A percentile compares a stretch with the other conserved stretches of the same genome.
phyloP scores from a whole-genome alignment of 352 stramenopile genomes.

The Phytophthora palmivora region DNA sequence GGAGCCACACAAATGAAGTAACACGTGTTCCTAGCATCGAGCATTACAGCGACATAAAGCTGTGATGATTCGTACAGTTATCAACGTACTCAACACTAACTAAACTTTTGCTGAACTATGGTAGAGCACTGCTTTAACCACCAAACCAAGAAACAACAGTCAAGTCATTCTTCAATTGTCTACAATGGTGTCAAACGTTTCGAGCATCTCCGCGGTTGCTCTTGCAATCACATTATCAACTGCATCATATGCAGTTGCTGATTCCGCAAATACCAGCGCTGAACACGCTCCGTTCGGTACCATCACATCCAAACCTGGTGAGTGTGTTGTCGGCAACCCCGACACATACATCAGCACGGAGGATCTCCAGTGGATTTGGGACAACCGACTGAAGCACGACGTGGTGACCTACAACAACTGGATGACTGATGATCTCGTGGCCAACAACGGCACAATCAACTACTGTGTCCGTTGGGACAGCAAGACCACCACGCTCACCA shows the following conservation, averaged over 20 bases:
- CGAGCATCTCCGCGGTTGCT: too few species aligned
- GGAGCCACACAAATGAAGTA: too few species aligned
- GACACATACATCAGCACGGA: slow-evolving; percentile 24
- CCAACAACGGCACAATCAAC: slow-evolving; percentile 38
- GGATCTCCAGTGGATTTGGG: slow-evolving; percentile 29
- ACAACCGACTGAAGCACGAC: slow-evolving; percentile 20
- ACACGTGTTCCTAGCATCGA: too few species aligned
- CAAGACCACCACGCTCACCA: slow-evolving; percentile 40
- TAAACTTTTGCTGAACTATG: too few species aligned
- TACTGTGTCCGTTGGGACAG: slow-evolving; percentile 57
- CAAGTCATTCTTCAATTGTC: too few species aligned
- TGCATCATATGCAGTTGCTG: neutral
- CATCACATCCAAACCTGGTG: slow-evolving; percentile 24
- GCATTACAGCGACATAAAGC: too few species aligned
- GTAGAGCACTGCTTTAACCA: too few species aligned
- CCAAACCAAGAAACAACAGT: too few species aligned
- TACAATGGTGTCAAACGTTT: too few species aligned
- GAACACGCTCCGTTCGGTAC: slow-evolving; percentile 28
- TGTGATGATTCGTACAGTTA: too few species aligned
- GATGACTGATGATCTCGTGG: slow-evolving; percentile 43
- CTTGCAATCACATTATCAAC: too few species aligned
- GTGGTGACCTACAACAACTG: slow-evolving; percentile 14
- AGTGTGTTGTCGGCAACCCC: slow-evolving; percentile 29
- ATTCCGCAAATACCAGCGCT: slow-evolving; percentile 5
- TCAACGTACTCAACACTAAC: too few species aligned